A percentile compares a stretch with the other conserved stretches of the same genome.
These are phyloP conservation scores for Thymus mandschuricus DNA, from an alignment of 257 asterid genomes.

Conservation along the genomic window DNA sequence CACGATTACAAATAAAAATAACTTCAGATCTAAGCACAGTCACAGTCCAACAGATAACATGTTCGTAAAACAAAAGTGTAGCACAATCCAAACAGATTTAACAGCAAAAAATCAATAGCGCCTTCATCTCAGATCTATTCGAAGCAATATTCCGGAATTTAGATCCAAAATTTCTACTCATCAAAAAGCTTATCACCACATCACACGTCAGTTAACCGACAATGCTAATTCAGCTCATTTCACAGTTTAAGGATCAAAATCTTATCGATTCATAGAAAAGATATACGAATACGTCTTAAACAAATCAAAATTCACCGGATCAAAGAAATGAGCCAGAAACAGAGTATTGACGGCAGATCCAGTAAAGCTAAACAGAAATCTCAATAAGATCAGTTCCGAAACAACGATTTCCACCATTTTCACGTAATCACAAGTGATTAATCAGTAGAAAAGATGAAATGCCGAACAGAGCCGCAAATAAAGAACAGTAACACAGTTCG, in stretches of 20 bases:
- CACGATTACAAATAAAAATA: constrained; percentile 5
- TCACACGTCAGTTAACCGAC: background rate
- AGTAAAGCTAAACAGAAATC: too few relatives aligned
- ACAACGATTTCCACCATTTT: too few relatives aligned
- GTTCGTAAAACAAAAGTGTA: constrained; percentile 35
- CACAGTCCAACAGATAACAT: constrained; percentile 18
- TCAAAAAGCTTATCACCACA: constrained; percentile 12
- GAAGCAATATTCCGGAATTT: constrained; percentile 24
- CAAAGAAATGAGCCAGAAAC: constrained; percentile 22
- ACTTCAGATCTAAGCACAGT: constrained; percentile 40
- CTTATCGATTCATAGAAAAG: background rate
- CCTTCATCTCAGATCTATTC: constrained; percentile 45
- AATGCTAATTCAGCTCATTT: background rate
- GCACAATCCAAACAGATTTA: constrained; percentile 43
- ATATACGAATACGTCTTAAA: background rate
- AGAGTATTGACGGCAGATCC: background rate
- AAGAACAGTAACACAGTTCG: too few relatives aligned
- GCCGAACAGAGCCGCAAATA: too few relatives aligned
- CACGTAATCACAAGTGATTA: too few relatives aligned
- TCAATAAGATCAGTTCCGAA: too few relatives aligned
- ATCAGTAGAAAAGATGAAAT: too few relatives aligned
- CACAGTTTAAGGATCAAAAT: constrained; percentile 30
- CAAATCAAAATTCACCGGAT: constrained; percentile 10
- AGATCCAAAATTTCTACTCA: constrained; percentile 39
- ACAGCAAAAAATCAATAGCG: constrained; percentile 30